These are phyloP conservation scores for Debaryomyces nepalensis DNA, from an alignment of 1,139 yeast species.

Conservation along the genomic window DNA sequence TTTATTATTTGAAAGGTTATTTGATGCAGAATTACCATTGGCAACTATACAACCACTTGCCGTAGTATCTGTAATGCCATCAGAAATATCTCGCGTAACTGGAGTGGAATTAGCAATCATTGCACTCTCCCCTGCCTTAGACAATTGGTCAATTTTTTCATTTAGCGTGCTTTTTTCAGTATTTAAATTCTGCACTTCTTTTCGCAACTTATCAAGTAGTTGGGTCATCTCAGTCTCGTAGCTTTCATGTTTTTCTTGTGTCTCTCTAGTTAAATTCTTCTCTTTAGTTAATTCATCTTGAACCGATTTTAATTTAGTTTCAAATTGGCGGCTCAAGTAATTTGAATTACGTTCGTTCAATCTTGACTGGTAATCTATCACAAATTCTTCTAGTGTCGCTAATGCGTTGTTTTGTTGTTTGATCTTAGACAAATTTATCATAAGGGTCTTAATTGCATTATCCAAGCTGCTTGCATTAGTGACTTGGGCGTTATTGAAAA, in stretches of 20 bases:
- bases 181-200: constrained; percentile 22
- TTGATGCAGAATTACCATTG: too few relatives aligned
- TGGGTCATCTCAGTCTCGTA: constrained; percentile 25
- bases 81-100: not conserved
- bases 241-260: constrained; percentile 25
- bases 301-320: constrained; percentile 24
- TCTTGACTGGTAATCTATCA: constrained; percentile 32
- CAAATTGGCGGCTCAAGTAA: constrained; percentile 31
- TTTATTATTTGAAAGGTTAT: too few relatives aligned
- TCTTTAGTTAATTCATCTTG: constrained; percentile 29
- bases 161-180: constrained; percentile 24
- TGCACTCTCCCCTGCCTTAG: constrained; percentile 12
- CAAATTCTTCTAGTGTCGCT: constrained; percentile 35
- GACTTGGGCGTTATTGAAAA: constrained; percentile 64
- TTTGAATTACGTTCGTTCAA: constrained; percentile 35
- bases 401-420: constrained; percentile 45
- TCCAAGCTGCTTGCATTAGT: constrained; percentile 59
- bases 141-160: constrained; percentile 16
- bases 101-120: not conserved
- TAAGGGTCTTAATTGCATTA: constrained; percentile 34
- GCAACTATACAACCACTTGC: constrained; percentile 13
- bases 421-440: constrained; percentile 34
- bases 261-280: constrained; percentile 22
- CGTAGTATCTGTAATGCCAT: constrained; percentile 8
- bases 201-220: constrained; percentile 25